These are phyloP conservation scores for Venturiaceae sp. DNA, from an alignment of 2,329 filamentous ascomycete species.

Conservation along the genomic window DNA sequence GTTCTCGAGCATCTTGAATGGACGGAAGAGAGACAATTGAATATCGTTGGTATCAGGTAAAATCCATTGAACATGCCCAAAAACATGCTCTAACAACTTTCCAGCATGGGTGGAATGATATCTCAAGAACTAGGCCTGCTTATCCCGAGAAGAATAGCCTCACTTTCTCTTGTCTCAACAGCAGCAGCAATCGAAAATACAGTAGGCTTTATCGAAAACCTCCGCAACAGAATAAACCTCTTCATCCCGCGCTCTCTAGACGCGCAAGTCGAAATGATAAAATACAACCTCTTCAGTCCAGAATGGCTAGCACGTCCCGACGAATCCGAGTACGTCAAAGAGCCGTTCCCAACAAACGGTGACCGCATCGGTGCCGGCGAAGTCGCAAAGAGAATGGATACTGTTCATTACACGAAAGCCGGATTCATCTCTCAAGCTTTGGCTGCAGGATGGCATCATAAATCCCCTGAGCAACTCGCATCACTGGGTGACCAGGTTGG, in stretches of 20 bases:
- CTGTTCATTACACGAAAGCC: constrained; percentile 48
- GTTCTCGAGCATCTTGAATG: constrained; percentile 61
- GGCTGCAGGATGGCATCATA: constrained; percentile 72
- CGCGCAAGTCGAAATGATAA: constrained; percentile 53
- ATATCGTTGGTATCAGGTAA: constrained; percentile 57
- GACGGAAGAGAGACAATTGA: constrained; percentile 47
- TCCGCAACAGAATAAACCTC: constrained; percentile 47
- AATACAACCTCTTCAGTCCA: constrained; percentile 55
- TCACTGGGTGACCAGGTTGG: constrained; percentile 60
- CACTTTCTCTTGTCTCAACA: constrained; percentile 41
- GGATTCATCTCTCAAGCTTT: constrained; percentile 71
- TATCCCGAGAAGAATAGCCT: constrained; percentile 38
- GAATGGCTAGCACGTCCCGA: constrained; percentile 56
- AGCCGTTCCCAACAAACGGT: constrained; percentile 62
- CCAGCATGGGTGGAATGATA: constrained; percentile 73
- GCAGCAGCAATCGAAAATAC: constrained; percentile 38
- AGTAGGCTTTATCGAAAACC: constrained; percentile 52
- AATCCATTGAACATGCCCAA: constrained; percentile 35
- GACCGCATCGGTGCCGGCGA: constrained; percentile 78
- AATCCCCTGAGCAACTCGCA: constrained; percentile 55
- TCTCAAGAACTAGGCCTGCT: constrained; percentile 61
- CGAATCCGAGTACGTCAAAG: constrained; percentile 28
- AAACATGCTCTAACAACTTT: not conserved
- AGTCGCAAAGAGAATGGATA: constrained; percentile 57
- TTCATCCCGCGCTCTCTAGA: constrained; percentile 44